These are phyloP conservation scores for Hanseniaspora mollemarum DNA, from an alignment of 805 yeast species.

Conservation along the genomic window DNA sequence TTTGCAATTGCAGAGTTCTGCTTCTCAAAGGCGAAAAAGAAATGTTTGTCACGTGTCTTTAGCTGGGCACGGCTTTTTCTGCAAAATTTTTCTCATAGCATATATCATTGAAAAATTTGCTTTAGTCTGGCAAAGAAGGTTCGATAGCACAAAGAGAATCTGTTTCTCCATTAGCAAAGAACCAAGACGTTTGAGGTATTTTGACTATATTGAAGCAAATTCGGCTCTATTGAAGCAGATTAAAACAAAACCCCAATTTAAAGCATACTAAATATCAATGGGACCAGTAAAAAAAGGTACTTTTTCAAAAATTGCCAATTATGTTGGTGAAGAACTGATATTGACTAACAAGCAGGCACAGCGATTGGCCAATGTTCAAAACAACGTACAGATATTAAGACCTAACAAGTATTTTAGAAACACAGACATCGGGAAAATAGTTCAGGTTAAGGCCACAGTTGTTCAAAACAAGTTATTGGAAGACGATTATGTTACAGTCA, in stretches of 20 bases:
- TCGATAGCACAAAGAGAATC: no score
- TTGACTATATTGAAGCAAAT: no score
- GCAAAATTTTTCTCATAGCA: not conserved
- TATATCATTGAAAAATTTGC: no score
- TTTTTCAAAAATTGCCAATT: conserved; percentile 3
- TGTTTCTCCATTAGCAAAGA: no score
- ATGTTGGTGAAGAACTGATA: conserved; percentile 5
- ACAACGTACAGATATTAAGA: conserved; percentile 1
- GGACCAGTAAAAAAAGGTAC: not conserved
- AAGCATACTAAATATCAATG: no score
- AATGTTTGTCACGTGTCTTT: not conserved
- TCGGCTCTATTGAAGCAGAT: no score
- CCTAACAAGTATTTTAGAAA: conserved; percentile 1
- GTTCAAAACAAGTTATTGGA: conserved; percentile 10
- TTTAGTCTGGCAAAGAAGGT: no score
- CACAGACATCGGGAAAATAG: conserved; percentile 1
- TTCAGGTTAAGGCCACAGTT: conserved; percentile 1
- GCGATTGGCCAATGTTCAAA: not conserved
- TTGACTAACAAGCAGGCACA: not conserved
- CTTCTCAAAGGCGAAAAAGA: not conserved
- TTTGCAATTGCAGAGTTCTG: no score
- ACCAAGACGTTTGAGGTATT: no score
- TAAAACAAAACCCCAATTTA: no score
- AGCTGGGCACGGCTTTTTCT: not conserved
- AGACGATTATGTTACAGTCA: conserved; percentile 4